phyloP scores from a whole-genome alignment of 352 stramenopile genomes.

The Phytopythium oedochilum region DNA sequence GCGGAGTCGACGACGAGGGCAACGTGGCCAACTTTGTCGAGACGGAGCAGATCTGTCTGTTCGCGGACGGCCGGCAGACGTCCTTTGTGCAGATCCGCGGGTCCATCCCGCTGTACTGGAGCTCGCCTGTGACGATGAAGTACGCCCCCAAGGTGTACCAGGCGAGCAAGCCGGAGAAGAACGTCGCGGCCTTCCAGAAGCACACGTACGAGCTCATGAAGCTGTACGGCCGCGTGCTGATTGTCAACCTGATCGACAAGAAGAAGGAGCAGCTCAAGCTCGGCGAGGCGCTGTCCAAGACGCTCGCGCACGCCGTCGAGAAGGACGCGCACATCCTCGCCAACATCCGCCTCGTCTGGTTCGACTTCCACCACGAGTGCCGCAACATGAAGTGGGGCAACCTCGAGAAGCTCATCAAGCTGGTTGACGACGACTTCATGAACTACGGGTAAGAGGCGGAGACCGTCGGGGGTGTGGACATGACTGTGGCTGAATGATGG shows the following conservation, averaged over 20 bases:
- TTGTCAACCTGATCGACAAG: constrained; percentile 95
- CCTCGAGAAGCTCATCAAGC: constrained; percentile 85
- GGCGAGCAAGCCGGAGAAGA: constrained; percentile 26
- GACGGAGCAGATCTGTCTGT: constrained; percentile 92
- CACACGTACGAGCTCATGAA: constrained; percentile 61
- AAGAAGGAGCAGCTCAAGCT: constrained; percentile 92
- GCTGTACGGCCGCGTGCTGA: constrained; percentile 73
- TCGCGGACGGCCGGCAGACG: constrained; percentile 42
- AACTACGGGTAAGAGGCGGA: constrained; percentile 46
- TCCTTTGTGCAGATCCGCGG: constrained; percentile 89
- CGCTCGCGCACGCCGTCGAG: constrained; percentile 36
- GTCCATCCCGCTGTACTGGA: constrained; percentile 95
- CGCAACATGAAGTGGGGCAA: constrained; percentile 92
- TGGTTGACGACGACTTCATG: constrained; percentile 82
- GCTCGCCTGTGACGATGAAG: constrained; percentile 84
- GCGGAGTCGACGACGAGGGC: constrained; percentile 88
- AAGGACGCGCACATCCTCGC: constrained; percentile 61
- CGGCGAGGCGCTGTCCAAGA: constrained; percentile 87
- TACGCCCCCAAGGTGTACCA: constrained; percentile 91
- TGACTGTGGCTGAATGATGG: too few relatives aligned
- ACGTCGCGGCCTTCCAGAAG: constrained; percentile 50
- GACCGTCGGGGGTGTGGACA: too few relatives aligned
- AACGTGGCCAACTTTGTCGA: constrained; percentile 95
- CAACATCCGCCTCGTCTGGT: constrained; percentile 87
- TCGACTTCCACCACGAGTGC: constrained; percentile 97